A percentile compares a stretch with the other conserved stretches of the same genome.
These are phyloP conservation scores for Hanseniaspora mollemarum DNA, from an alignment of 805 yeast genomes.

Conservation along the genomic window DNA sequence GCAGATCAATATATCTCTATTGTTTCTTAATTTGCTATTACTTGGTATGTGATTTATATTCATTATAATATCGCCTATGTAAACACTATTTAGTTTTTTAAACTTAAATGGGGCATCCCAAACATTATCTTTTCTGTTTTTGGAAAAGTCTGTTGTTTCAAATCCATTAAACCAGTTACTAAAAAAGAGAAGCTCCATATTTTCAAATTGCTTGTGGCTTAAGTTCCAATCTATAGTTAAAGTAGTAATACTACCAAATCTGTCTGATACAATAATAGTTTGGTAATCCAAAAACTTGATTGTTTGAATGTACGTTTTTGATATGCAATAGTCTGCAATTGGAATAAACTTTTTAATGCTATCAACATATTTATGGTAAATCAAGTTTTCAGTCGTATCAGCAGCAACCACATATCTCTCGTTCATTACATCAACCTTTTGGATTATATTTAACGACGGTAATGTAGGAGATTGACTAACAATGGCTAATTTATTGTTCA, in stretches of 20 bases:
- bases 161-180: background rate
- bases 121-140: conserved; percentile 14
- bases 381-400: conserved; percentile 4
- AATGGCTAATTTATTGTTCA: background rate
- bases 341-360: conserved; percentile 1
- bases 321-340: conserved; percentile 2
- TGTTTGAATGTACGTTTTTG: conserved; percentile 5
- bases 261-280: conserved; percentile 9
- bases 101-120: conserved; percentile 14
- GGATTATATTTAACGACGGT: background rate
- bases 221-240: background rate
- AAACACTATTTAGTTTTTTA: conserved; percentile 5
- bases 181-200: background rate
- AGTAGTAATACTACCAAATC: conserved; percentile 9
- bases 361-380: conserved; percentile 1
- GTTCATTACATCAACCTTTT: background rate
- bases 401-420: background rate
- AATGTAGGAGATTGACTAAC: background rate
- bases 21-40: conserved; percentile 5
- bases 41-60: background rate
- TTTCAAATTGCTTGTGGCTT: background rate
- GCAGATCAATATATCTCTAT: conserved; percentile 3
- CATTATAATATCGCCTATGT: conserved; percentile 10
- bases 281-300: conserved; percentile 3
- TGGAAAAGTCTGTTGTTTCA: background rate